A percentile compares a stretch with the other conserved stretches of the same genome.
These are phyloP conservation scores for Penicillium coprophilum DNA, from an alignment of 495 filamentous ascomycete genomes.

Conservation along the genomic window DNA sequence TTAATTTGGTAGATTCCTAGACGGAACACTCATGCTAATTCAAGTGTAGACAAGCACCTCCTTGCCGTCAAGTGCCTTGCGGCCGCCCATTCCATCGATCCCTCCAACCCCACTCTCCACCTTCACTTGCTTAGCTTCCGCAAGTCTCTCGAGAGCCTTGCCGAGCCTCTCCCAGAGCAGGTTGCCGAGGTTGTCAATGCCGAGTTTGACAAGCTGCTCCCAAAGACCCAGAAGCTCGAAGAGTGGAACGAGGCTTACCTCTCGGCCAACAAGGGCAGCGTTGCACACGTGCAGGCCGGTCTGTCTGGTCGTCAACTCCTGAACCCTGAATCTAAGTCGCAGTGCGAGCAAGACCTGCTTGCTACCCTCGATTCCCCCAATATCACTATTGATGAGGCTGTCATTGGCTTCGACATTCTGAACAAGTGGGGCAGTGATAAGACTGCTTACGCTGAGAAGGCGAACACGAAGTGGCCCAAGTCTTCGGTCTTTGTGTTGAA, in stretches of 20 bases:
- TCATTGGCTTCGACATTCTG: constrained; percentile 58
- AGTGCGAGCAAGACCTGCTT: constrained; percentile 60
- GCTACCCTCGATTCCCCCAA: constrained; percentile 54
- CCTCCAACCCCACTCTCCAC: constrained; percentile 72
- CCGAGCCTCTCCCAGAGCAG: constrained; percentile 57
- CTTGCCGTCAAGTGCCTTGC: constrained; percentile 83
- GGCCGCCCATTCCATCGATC: constrained; percentile 66
- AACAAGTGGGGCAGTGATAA: constrained; percentile 59
- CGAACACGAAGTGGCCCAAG: constrained; percentile 70
- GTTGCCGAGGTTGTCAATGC: constrained; percentile 64
- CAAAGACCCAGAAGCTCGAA: constrained; percentile 55
- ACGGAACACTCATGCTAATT: constrained; percentile 17
- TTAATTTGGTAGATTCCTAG: constrained; percentile 15
- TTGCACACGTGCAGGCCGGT: constrained; percentile 61
- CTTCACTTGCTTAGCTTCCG: constrained; percentile 72
- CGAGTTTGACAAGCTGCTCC: constrained; percentile 60
- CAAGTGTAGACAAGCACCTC: constrained; percentile 69
- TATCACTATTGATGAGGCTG: constrained; percentile 60
- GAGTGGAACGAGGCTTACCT: constrained; percentile 68
- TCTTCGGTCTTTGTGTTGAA: constrained; percentile 56
- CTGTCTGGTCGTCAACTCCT: constrained; percentile 61
- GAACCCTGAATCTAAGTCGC: constrained; percentile 52
- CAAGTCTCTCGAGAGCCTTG: constrained; percentile 55
- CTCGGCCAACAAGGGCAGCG: constrained; percentile 59
- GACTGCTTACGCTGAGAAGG: constrained; percentile 60